Conservation (phyloP, 441 rosid species). For the Corymbia citriodora region DNA sequence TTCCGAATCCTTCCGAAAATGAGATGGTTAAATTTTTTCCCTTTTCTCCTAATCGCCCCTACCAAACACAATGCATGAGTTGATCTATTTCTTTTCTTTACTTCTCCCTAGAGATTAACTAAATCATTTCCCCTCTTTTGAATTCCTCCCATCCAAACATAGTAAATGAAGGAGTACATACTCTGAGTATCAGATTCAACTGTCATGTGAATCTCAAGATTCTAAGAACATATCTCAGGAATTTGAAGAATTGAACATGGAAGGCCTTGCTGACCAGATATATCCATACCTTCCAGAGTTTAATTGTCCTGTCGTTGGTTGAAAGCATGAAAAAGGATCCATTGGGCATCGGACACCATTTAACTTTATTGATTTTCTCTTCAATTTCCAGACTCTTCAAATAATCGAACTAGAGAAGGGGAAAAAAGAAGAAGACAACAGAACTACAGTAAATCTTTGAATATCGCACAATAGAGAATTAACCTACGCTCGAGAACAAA, state of each 20-base stretch:
- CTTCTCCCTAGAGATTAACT: background rate
- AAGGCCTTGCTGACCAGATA: background rate
- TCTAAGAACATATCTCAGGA: background rate
- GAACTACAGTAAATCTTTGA: constrained; percentile 1
- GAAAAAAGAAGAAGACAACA: background rate
- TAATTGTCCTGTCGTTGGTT: constrained; percentile 63
- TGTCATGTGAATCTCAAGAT: background rate
- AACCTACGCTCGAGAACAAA: background rate
- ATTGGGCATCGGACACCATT: constrained; percentile 51
- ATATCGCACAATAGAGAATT: background rate
- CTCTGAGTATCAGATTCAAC: background rate
- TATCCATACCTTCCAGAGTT: constrained; percentile 57
- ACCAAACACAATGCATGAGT: background rate
- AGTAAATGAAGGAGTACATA: background rate
- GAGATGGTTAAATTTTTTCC: background rate
- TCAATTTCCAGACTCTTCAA: constrained; percentile 74
- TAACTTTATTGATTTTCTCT: constrained; percentile 58
- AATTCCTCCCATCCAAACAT: background rate
- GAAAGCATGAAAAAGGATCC: constrained; percentile 54
- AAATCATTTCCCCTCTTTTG: background rate
- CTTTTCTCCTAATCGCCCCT: background rate
- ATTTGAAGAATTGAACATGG: background rate
- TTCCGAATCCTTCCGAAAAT: background rate
- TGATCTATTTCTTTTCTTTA: background rate
- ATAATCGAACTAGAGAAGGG: constrained; percentile 46